Percentiles rank a stretch among this genome's conserved stretches.
These are phyloP conservation scores for Pelagophyceae sp. DNA, from an alignment of 352 stramenopile species.

Conservation along the genomic window DNA sequence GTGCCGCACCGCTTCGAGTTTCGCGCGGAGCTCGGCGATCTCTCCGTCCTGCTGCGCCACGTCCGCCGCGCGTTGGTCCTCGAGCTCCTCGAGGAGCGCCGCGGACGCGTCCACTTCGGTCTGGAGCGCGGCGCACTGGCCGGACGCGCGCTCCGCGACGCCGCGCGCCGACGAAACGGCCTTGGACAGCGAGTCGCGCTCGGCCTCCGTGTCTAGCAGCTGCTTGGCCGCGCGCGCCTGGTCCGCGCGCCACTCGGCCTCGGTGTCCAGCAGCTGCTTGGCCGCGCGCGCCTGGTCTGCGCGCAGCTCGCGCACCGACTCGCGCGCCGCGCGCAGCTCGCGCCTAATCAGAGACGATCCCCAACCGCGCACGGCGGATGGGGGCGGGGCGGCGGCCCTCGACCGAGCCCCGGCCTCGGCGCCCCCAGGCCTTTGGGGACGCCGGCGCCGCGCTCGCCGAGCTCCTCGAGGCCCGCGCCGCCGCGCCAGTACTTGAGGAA, in stretches of 20 bases:
- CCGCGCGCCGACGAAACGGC: background rate
- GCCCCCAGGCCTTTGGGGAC: background rate
- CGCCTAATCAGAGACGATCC: too few relatives aligned
- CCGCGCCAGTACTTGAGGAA: background rate
- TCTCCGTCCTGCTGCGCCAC: background rate
- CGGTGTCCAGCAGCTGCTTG: background rate
- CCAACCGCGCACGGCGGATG: too few relatives aligned
- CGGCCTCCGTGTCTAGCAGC: background rate
- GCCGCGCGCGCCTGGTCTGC: background rate
- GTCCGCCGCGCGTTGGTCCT: background rate
- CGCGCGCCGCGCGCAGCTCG: too few relatives aligned
- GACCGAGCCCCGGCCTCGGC: too few relatives aligned
- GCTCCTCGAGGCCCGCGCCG: background rate
- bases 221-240: background rate
- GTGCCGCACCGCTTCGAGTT: slow-evolving; percentile 5
- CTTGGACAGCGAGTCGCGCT: background rate
- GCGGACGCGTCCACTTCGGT: background rate
- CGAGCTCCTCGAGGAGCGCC: background rate
- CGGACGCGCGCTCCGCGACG: too few relatives aligned
- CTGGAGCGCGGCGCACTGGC: background rate
- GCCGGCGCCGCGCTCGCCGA: background rate
- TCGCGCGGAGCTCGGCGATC: background rate
- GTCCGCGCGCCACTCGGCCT: background rate
- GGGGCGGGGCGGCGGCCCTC: too few relatives aligned
- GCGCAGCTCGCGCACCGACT: background rate